phyloP scores from a whole-genome alignment of 164 flowering plant species.

The Euptelea pleiosperma region DNA sequence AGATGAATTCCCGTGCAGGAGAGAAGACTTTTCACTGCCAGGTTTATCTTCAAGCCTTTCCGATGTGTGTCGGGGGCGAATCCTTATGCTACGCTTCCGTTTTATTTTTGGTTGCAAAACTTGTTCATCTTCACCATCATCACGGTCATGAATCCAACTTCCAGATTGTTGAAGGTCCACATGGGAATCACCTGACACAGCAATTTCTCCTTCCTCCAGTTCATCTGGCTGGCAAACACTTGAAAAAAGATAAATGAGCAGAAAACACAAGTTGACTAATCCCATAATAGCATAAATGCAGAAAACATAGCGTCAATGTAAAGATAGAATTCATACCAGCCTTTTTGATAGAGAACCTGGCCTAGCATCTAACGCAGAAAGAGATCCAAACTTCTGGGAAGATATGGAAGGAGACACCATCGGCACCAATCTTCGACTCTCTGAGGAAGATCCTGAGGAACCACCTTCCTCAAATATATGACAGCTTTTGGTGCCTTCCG shows the following conservation, averaged over 20 bases:
- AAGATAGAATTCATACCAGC: conserved; percentile 41
- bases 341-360: conserved; percentile 72
- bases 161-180: conserved; percentile 89
- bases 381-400: conserved; percentile 87
- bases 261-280: conserved; percentile 1
- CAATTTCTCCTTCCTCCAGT: conserved; percentile 98
- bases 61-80: conserved; percentile 57
- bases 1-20: conserved; percentile 54
- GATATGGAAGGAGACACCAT: conserved; percentile 59
- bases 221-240: conserved; percentile 66
- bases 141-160: conserved; percentile 93
- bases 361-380: conserved; percentile 92
- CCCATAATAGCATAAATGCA: neutral
- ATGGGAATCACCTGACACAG: conserved; percentile 81
- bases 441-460: conserved; percentile 87
- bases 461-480: conserved; percentile 61
- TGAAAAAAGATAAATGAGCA: conserved; percentile 7
- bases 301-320: conserved; percentile 1
- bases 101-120: conserved; percentile 93
- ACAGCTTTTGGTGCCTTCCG: conserved; percentile 38
- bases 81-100: conserved; percentile 82
- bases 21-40: conserved; percentile 39
- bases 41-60: conserved; percentile 71
- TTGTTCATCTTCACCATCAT: conserved; percentile 96
- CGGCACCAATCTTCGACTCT: conserved; percentile 48